Base-by-base conservation (phyloP, 139 green algal genomes). In the Coelastrella sp. region DNA sequence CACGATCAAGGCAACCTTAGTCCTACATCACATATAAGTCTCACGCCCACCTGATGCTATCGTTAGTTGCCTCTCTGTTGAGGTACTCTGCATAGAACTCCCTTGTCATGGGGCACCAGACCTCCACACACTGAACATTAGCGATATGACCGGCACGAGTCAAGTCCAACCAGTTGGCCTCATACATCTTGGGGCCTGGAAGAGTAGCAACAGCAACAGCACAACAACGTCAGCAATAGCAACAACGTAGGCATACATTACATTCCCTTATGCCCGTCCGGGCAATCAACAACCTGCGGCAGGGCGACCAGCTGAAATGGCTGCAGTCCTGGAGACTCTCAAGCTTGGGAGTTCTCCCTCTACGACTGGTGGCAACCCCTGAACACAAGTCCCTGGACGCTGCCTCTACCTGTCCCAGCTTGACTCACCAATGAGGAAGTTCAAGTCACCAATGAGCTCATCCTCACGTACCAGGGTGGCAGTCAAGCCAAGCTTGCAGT, bases 91-190 rank as follows among this genome's bases (percentile, higher is more conserved):
- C 87, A 83, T 92, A 97, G 86, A 98, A 98, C 87, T 97, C 94
- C 21, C 90, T 87, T 5, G 96, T 98, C 97, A 99, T 98, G 37
- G 94, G 92, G 89, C 97, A 99, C 97, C 97, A 99, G 51, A 99
- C 95, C 91, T 99, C 97, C 0, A 92, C 94, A 87, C 97, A 99
- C 91, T 98, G 95, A 78, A 99, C 97, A 79, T 98, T 98, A 73
- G 97, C 97, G 81, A 99, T 99, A 93, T 98, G 96, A 0, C 97
- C 97, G 0, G 94, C 96, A 4, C 92, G 88, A 21, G 97, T 97
- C 48, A 99, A 91, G 93, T 99, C 98, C 78, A 99, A 92, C 97
- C 97, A 99, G 90, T 99, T 99, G 81, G 97, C 97, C 89, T 99
- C 97, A 79, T 99, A 99, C 85, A 99, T 94, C 92, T 99, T 99